Evolutionary conservation across 768 basidiomycete species (phyloP), one percentile per base, ranked within the genome.

Genomic region (Boletus pseudo-olivaceus): DNA sequence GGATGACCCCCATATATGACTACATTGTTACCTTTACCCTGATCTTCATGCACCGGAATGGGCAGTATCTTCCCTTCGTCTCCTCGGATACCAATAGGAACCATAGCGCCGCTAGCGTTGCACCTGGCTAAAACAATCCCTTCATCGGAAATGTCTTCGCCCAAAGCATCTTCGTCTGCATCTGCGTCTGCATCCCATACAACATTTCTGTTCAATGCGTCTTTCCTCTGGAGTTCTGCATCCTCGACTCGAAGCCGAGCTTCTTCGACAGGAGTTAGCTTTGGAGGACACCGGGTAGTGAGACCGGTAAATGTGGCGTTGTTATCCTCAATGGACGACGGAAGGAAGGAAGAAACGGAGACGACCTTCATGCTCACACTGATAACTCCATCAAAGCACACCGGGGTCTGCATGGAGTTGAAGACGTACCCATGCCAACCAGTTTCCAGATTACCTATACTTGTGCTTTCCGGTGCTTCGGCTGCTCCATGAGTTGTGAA

Each of bases 381-480:
- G 41, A 51, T 37, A 41, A 51, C 20, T 29, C 11, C 23, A 53
- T 48, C 19, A 58, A 41, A 33, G 19, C 3, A 43, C 15, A 17
- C 14, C 5, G 44, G 14, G 11, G 11, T 23, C n/a, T 14, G 12
- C 30, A 19, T 37, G 17, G 23, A 50, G n/a, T 32, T 35, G 14
- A 56, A 47, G 41, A 48, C 59, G 7, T 63, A 90, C 88, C 80
- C 80, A 62, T 93, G 90, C 72, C 86, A 82, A 11, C 87, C 85
- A 2, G 90, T 85, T 39, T 85, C 73, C 3, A 92, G 65, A 47
- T 76, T 77, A 5, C 91, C 90, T 26, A 91, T 72, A 53, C 74
- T 83, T 67, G 80, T 85, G 55, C 80, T 82, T 60, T 93, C 90
- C 2, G 92, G 92, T 6, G 80, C 73, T 72, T 93, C 91, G 32